Conservation (phyloP, 176 grass and related monocot species). For the Avena eriantha region DNA sequence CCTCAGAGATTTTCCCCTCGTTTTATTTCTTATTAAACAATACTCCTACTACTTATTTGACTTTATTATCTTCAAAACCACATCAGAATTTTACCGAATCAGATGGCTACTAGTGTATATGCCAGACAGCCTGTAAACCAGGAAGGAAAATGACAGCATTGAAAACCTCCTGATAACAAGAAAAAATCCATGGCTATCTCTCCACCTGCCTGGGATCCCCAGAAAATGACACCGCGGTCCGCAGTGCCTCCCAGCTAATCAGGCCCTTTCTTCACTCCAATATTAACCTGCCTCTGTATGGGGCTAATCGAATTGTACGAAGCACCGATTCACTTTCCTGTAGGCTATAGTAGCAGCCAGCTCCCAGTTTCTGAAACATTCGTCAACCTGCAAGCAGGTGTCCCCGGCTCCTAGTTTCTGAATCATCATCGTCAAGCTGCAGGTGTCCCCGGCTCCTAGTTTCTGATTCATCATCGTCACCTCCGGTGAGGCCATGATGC, state of each 20-base stretch:
- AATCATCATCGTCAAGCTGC: not conserved
- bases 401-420: not conserved
- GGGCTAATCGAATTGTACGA: not conserved
- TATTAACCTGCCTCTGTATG: constrained; percentile 33
- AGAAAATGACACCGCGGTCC: constrained; percentile 46
- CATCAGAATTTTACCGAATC: constrained; percentile 10
- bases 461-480: not conserved
- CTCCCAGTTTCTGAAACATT: constrained; percentile 1
- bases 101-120: not conserved
- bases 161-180: not conserved
- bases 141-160: constrained; percentile 40
- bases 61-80: not conserved
- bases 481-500: constrained; percentile 23
- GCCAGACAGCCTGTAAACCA: constrained; percentile 40
- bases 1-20: too few relatives aligned
- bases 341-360: constrained; percentile 15
- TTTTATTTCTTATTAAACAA: too few relatives aligned
- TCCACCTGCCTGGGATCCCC: not conserved
- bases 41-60: too few relatives aligned
- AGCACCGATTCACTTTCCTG: constrained; percentile 16
- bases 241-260: constrained; percentile 37
- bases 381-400: not conserved
- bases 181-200: constrained; percentile 19
- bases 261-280: not conserved
- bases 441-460: not conserved